A percentile compares a stretch with the other conserved stretches of the same genome.
Evolutionary conservation across 202 grass and related monocot genomes (phyloP).

Genomic region (Brachypodium distachyon): DNA sequence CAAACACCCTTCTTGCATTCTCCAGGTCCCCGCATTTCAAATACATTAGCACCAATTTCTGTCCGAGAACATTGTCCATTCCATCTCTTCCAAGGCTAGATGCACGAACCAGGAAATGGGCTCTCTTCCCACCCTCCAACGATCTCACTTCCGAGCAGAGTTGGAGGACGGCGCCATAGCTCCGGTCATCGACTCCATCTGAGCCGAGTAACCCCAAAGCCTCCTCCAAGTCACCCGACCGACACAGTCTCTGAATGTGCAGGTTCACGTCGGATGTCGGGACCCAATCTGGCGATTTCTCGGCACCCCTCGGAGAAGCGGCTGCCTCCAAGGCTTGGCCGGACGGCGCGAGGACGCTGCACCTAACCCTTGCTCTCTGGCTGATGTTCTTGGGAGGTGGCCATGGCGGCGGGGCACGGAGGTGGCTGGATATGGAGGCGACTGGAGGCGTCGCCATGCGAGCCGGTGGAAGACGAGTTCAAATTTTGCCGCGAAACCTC

Average conservation of each 20-base stretch:
- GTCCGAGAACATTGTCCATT: constrained; percentile 30
- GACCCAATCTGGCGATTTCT: not conserved
- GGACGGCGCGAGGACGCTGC: constrained; percentile 4
- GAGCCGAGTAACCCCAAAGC: constrained; percentile 40
- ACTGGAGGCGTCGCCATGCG: constrained; percentile 7
- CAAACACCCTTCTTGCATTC: constrained; percentile 47
- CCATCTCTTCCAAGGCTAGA: constrained; percentile 10
- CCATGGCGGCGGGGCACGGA: constrained; percentile 27
- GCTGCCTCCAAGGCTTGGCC: not conserved
- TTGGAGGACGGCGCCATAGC: constrained; percentile 54
- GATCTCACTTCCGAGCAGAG: constrained; percentile 53
- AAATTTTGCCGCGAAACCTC: constrained; percentile 1
- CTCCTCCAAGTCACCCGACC: constrained; percentile 25
- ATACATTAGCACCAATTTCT: constrained; percentile 62
- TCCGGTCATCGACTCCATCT: constrained; percentile 7
- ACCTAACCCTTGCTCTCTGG: not conserved
- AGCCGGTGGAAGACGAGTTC: not conserved
- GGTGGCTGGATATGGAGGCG: constrained; percentile 16
- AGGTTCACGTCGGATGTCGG: constrained; percentile 23
- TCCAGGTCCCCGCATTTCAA: constrained; percentile 54
- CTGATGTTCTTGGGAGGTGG: constrained; percentile 4
- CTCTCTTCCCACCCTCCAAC: constrained; percentile 45
- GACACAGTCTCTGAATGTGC: constrained; percentile 34
- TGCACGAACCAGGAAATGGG: constrained; percentile 35
- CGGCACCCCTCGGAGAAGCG: not conserved